These are phyloP conservation scores for Fusarium continuum DNA, from an alignment of 2,329 filamentous ascomycete species.

Conservation along the genomic window DNA sequence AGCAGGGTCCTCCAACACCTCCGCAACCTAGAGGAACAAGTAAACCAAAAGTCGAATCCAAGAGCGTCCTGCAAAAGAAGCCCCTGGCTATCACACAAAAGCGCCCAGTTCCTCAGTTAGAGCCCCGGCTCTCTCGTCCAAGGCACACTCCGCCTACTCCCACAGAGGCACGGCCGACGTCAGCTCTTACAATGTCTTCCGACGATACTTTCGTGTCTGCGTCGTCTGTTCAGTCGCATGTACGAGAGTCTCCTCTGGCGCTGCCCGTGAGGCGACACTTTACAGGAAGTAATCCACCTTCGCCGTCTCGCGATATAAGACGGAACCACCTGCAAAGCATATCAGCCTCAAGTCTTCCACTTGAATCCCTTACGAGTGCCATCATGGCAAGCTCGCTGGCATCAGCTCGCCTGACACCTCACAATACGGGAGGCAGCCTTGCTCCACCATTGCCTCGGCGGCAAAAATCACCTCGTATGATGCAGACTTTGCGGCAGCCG, in stretches of 20 bases:
- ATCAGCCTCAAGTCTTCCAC: slow-evolving; percentile 56
- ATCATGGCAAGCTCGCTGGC: slow-evolving; percentile 80
- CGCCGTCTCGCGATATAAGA: slow-evolving; percentile 50
- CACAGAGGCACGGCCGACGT: slow-evolving; percentile 27
- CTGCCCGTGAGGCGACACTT: slow-evolving; percentile 24
- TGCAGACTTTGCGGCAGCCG: slow-evolving; percentile 71
- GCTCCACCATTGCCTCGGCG: slow-evolving; percentile 52
- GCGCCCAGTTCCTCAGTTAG: slow-evolving; percentile 13
- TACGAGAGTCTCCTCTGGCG: slow-evolving; percentile 41
- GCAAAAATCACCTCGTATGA: slow-evolving; percentile 63
- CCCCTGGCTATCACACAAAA: slow-evolving; percentile 17
- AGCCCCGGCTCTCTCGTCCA: slow-evolving; percentile 12
- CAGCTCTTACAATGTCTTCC: slow-evolving; percentile 50
- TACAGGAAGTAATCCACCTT: slow-evolving; percentile 46
- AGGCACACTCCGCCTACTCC: slow-evolving; percentile 22
- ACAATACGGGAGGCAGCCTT: slow-evolving; percentile 51
- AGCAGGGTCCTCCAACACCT: slow-evolving; percentile 49
- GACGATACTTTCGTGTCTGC: slow-evolving; percentile 58
- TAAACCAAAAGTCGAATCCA: slow-evolving; percentile 25
- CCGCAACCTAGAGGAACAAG: slow-evolving; percentile 48
- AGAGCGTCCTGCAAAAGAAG: slow-evolving; percentile 10
- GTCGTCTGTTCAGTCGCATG: slow-evolving; percentile 49
- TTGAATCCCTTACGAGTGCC: slow-evolving; percentile 75
- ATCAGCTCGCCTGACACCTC: slow-evolving; percentile 63
- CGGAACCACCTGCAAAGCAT: slow-evolving; percentile 42